Conservation (phyloP, 169 alveolate species). For the Amoebophrya sp. region DNA sequence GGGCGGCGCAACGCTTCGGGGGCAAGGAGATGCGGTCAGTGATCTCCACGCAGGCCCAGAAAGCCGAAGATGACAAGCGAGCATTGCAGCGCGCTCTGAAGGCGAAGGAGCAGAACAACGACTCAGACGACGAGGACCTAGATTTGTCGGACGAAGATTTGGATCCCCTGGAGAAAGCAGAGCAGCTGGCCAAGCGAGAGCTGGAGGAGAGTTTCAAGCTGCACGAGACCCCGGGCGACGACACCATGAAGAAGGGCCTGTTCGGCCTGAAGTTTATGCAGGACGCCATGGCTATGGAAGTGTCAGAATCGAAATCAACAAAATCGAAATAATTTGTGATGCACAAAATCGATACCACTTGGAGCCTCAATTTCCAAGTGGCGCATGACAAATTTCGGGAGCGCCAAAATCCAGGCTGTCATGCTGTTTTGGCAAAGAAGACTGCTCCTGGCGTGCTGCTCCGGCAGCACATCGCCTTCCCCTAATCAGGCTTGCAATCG, state of each 20-base stretch:
- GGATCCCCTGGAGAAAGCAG: conserved; percentile 14
- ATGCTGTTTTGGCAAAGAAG: too few species aligned
- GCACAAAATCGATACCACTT: too few species aligned
- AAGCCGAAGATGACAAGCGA: background rate
- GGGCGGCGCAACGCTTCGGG: conserved; percentile 63
- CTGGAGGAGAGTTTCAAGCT: background rate
- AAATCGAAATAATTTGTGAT: too few species aligned
- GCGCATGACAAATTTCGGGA: too few species aligned
- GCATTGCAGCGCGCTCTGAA: background rate
- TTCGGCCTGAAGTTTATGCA: conserved; percentile 11
- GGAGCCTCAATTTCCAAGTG: too few species aligned
- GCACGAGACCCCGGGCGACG: background rate
- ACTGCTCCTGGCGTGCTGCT: too few species aligned
- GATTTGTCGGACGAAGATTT: background rate
- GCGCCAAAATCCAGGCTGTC: too few species aligned
- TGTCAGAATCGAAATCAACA: too few species aligned
- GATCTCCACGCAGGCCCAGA: conserved; percentile 55
- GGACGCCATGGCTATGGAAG: background rate
- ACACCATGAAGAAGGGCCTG: background rate
- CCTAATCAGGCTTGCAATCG: too few species aligned
- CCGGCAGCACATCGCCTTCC: too few species aligned
- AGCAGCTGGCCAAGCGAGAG: background rate
- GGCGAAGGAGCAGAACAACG: background rate
- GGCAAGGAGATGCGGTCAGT: conserved; percentile 57
- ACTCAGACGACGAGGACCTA: background rate